phyloP scores from a whole-genome alignment of 495 filamentous ascomycete genomes.

The Wilcoxina mikolae region DNA sequence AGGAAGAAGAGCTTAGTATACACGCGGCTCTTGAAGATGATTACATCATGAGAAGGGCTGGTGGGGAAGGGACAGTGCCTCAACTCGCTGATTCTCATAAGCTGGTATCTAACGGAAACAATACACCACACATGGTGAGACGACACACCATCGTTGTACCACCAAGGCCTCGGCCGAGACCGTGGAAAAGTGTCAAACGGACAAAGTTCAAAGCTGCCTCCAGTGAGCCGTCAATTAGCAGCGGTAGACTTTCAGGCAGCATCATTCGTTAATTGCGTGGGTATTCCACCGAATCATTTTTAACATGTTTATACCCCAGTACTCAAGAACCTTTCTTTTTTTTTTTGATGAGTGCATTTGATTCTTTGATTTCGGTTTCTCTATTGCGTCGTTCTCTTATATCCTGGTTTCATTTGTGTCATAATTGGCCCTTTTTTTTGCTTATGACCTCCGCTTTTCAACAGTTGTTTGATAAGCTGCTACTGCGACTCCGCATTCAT shows the following conservation, averaged over 20 bases:
- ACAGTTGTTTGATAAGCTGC: too few relatives aligned
- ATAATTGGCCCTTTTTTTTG: too few relatives aligned
- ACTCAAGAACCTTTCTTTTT: too few relatives aligned
- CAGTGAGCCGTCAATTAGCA: neutral
- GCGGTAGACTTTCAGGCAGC: neutral
- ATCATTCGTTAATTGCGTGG: neutral
- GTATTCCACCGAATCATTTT: neutral
- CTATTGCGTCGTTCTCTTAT: neutral
- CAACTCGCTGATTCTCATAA: neutral
- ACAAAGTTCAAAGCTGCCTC: neutral
- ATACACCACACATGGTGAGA: neutral
- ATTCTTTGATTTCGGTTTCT: neutral
- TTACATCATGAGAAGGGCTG: neutral
- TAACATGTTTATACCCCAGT: too few relatives aligned
- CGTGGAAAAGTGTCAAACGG: neutral
- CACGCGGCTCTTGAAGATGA: constrained; percentile 1
- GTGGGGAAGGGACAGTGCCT: neutral
- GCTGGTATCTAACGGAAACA: neutral
- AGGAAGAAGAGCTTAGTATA: constrained; percentile 7
- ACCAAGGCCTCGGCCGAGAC: neutral
- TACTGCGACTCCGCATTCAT: too few relatives aligned
- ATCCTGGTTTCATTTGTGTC: too few relatives aligned
- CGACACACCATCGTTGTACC: neutral
- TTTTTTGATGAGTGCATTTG: neutral
- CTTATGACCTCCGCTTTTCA: too few relatives aligned